Percentiles rank a stretch among this genome's conserved stretches.
phyloP scores from a whole-genome alignment of 2,329 filamentous ascomycete genomes.

The Colletotrichum chrysophilum region DNA sequence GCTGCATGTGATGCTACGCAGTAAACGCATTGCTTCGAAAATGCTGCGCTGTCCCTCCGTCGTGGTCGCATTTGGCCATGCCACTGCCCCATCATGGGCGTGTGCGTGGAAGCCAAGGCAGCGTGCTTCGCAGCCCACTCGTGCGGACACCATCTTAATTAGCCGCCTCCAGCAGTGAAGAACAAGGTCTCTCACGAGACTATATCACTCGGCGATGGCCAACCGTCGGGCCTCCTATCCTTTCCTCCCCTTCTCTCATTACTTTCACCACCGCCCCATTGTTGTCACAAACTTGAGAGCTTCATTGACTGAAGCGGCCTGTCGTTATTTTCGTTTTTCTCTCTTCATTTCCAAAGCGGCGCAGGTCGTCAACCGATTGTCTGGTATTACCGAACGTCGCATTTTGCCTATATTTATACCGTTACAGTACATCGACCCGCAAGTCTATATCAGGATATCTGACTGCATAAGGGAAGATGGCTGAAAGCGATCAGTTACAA shows the following conservation, averaged over 20 bases:
- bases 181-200: conserved; percentile 6
- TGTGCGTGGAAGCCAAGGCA: background rate
- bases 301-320: conserved; percentile 52
- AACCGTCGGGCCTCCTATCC: background rate
- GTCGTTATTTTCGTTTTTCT: conserved; percentile 36
- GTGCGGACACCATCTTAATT: conserved; percentile 1
- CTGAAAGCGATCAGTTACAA: conserved; percentile 47
- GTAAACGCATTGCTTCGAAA: background rate
- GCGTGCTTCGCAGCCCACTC: conserved; percentile 13
- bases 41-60: background rate
- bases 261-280: conserved; percentile 18
- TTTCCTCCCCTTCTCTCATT: conserved; percentile 22
- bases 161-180: conserved; percentile 10
- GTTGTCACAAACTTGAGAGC: conserved; percentile 29
- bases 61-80: background rate
- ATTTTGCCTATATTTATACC: conserved; percentile 17
- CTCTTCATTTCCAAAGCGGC: conserved; percentile 25
- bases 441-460: conserved; percentile 31
- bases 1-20: conserved; percentile 5
- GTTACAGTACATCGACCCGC: background rate
- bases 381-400: conserved; percentile 6
- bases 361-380: conserved; percentile 39
- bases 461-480: conserved; percentile 46
- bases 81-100: background rate
- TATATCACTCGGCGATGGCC: conserved; percentile 14